A percentile compares a stretch with the other conserved stretches of the same genome.
These are phyloP conservation scores for Salvia rosmarinus DNA, from an alignment of 257 asterid species.

Conservation along the genomic window DNA sequence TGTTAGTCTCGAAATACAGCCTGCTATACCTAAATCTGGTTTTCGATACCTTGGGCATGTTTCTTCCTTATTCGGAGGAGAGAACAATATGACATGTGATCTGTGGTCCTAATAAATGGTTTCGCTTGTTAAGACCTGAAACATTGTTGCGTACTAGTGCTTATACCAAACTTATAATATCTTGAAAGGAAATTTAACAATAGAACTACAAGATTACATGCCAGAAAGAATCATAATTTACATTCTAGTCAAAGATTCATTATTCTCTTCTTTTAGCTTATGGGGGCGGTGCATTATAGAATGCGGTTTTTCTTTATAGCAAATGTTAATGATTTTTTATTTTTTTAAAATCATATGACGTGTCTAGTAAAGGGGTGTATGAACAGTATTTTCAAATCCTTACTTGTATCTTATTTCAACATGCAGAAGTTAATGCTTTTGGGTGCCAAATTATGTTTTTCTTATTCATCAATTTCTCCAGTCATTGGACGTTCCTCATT, in stretches of 20 bases:
- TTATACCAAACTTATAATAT: not conserved
- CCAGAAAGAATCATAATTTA: not conserved
- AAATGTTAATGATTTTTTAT: not conserved
- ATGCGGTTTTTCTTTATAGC: not conserved
- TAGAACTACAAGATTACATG: not conserved
- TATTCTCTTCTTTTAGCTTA: not conserved
- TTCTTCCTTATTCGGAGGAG: not conserved
- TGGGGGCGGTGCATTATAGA: not conserved
- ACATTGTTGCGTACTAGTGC: not conserved
- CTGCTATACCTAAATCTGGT: not conserved
- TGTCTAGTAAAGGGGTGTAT: not conserved
- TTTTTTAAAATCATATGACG: not conserved
- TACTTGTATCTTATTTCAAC: not conserved
- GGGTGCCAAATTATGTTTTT: too few relatives aligned
- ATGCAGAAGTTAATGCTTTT: slow-evolving; percentile 13
- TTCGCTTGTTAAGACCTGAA: not conserved
- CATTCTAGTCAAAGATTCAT: not conserved
- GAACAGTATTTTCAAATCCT: not conserved
- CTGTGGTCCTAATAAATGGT: not conserved
- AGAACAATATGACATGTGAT: not conserved
- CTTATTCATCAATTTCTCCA: too few relatives aligned
- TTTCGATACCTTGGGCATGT: not conserved
- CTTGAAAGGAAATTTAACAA: not conserved
- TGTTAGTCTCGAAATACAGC: slow-evolving; percentile 16
- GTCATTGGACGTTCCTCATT: not conserved